Evolutionary conservation across 2,329 filamentous ascomycete species (phyloP), one percentile per base, ranked within the genome.

Genomic region (Colletotrichum sp.): DNA sequence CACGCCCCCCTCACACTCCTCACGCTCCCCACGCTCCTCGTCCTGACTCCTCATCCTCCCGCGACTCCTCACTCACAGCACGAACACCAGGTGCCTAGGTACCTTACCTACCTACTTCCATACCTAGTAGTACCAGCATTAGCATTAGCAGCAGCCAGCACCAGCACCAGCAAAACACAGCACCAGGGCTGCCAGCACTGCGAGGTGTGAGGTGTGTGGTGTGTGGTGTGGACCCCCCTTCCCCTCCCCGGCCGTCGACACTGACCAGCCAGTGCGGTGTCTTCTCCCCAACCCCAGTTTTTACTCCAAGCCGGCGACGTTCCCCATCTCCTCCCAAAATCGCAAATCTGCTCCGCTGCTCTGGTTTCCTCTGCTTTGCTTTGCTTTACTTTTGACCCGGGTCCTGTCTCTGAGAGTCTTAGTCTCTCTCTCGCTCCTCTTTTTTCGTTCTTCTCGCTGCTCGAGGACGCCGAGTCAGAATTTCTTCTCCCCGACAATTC

Each of bases 251-350:
- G 61, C 65, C 59, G 34, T 36, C 34, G 74, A 52, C 19, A 22
- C 19, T 49, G 44, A 49, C 44, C 44, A 49, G 44, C 44, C 44
- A 49, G 44, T 49, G 44, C 44, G 19, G 44, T 49, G 44, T 49
- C 44, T 22, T 61, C 66, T 69, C 52, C 71, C 65, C 66, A 66
- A 67, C 75, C 75, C 71, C 75, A 77, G 75, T 76, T 73, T 75
- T 76, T 76, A 61, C 73, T 76, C 64, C 73, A 65, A 64, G 64
- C 65, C 73, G 63, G 73, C 73, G 73, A 76, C 73, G 49, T 76
- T 76, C 73, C 70, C 73, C 64, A 69, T 76, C 73, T 76, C 70
- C 64, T 64, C 71, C 61, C 44, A 29, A 49, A 72, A 76, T 76
- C 73, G 71, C 59, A 76, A 69, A 72, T 59, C 69, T 75, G 63